These are phyloP conservation scores for Saccharomyces hybrid DNA, from an alignment of 1,139 yeast genomes.

Conservation along the genomic window DNA sequence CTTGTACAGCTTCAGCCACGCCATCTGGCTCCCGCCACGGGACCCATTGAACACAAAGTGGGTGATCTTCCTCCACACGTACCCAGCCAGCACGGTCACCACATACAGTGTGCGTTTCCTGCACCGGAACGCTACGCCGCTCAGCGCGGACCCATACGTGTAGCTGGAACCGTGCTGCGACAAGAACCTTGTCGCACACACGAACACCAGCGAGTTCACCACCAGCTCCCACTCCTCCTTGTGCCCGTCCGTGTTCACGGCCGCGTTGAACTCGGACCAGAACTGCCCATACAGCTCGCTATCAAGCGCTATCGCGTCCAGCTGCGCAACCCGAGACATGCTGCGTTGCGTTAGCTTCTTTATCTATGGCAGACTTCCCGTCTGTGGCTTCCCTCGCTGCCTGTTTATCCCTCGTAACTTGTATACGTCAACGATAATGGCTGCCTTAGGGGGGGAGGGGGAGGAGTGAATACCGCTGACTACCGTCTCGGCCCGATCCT, in stretches of 20 bases:
- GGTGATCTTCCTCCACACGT: slow-evolving; percentile 11
- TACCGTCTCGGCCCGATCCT: not conserved
- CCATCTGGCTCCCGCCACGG: not conserved
- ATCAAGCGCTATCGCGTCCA: slow-evolving; percentile 19
- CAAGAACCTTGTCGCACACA: slow-evolving; percentile 11
- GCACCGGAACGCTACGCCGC: slow-evolving; percentile 16
- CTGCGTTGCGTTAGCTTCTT: not conserved
- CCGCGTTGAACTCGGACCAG: slow-evolving; percentile 13
- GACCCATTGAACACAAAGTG: slow-evolving; percentile 6
- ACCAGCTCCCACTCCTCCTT: slow-evolving; percentile 19
- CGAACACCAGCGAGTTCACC: slow-evolving; percentile 17
- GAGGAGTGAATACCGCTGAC: not conserved
- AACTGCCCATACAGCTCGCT: slow-evolving; percentile 15
- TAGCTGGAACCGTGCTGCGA: slow-evolving; percentile 3
- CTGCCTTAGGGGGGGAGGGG: not conserved
- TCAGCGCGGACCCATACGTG: slow-evolving; percentile 26
- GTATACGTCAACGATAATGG: not conserved
- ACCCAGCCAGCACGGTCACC: slow-evolving; percentile 12
- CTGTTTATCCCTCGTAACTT: not conserved
- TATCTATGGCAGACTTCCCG: not conserved
- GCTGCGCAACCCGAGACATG: slow-evolving; percentile 18
- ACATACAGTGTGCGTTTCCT: slow-evolving; percentile 14
- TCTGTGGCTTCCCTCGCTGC: not conserved
- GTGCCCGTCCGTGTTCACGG: slow-evolving; percentile 5
- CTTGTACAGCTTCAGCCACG: slow-evolving; percentile 7